A percentile compares a stretch with the other conserved stretches of the same genome.
These are phyloP conservation scores for Heterobasidion irregulare DNA, from an alignment of 1,284 basidiomycete species.

Conservation along the genomic window DNA sequence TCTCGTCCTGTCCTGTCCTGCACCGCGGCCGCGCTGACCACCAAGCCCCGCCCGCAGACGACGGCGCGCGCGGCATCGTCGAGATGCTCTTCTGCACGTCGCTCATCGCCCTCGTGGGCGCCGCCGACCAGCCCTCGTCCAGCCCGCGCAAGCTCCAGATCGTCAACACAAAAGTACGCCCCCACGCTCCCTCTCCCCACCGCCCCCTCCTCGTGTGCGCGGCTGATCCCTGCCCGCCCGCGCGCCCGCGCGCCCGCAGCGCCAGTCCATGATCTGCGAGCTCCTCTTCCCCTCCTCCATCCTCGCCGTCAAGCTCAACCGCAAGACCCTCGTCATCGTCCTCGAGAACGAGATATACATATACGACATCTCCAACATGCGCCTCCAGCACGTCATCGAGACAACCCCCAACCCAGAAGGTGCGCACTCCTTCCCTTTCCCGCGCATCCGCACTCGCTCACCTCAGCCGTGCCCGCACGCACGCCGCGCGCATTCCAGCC, in stretches of 20 bases:
- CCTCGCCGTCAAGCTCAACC: constrained; percentile 92
- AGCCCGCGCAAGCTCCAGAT: constrained; percentile 93
- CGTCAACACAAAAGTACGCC: constrained; percentile 88
- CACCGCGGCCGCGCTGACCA: no score
- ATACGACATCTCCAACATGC: constrained; percentile 99
- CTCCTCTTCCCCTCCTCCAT: constrained; percentile 95
- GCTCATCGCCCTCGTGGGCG: constrained; percentile 92
- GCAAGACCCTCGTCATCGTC: constrained; percentile 93
- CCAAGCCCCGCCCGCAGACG: constrained; percentile 39
- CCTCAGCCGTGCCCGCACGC: background rate
- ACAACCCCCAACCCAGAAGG: constrained; percentile 94
- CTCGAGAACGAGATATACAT: constrained; percentile 97
- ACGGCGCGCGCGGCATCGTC: constrained; percentile 90
- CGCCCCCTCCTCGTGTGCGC: background rate
- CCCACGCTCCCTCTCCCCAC: background rate
- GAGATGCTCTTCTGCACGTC: constrained; percentile 99
- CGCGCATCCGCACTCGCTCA: background rate
- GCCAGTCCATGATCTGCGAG: constrained; percentile 98
- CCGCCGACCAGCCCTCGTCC: constrained; percentile 81
- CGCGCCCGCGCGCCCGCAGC: constrained; percentile 33
- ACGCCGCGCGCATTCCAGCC: constrained; percentile 36
- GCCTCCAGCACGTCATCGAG: constrained; percentile 94
- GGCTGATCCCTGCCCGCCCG: background rate
- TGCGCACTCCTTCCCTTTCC: constrained; percentile 22
- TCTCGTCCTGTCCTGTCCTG: no score